Conservation (phyloP, 805 yeast genomes). For the Sugiyamaella americana region DNA sequence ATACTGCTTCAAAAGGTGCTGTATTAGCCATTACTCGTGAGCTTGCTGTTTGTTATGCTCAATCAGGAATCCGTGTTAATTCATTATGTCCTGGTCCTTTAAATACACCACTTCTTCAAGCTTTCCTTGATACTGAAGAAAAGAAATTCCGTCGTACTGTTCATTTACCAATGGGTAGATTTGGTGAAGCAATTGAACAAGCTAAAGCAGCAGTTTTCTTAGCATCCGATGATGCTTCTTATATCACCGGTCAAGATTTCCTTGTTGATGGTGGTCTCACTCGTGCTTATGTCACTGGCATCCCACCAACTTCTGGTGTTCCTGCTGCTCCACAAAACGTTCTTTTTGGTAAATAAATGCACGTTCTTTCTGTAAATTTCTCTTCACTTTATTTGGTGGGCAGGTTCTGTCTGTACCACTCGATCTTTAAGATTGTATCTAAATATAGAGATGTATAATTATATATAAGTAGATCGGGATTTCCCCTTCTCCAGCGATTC, state of each 20-base stretch:
- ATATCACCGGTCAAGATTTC: conserved; percentile 56
- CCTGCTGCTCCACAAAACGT: conserved; percentile 26
- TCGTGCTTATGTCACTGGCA: conserved; percentile 28
- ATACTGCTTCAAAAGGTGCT: conserved; percentile 37
- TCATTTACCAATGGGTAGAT: conserved; percentile 48
- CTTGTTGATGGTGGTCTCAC: conserved; percentile 51
- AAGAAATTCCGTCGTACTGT: conserved; percentile 37
- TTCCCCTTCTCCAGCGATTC: too few species aligned
- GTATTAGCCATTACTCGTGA: conserved; percentile 34
- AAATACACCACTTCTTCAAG: conserved; percentile 54
- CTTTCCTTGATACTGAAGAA: conserved; percentile 49
- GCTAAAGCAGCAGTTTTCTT: conserved; percentile 55
- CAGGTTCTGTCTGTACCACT: too few species aligned
- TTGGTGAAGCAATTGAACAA: conserved; percentile 61
- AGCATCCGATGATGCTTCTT: conserved; percentile 45
- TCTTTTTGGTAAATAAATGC: conserved; percentile 26
- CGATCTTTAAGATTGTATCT: too few species aligned
- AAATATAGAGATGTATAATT: too few species aligned
- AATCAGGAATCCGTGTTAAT: conserved; percentile 48
- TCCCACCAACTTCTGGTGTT: conserved; percentile 20
- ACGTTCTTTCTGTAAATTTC: too few species aligned
- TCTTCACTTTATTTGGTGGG: not conserved
- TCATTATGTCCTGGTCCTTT: conserved; percentile 56
- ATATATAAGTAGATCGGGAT: too few species aligned
- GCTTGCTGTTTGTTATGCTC: conserved; percentile 57